These are phyloP conservation scores for Yamadazyma buinensis DNA, from an alignment of 1,139 yeast genomes.

Conservation along the genomic window DNA sequence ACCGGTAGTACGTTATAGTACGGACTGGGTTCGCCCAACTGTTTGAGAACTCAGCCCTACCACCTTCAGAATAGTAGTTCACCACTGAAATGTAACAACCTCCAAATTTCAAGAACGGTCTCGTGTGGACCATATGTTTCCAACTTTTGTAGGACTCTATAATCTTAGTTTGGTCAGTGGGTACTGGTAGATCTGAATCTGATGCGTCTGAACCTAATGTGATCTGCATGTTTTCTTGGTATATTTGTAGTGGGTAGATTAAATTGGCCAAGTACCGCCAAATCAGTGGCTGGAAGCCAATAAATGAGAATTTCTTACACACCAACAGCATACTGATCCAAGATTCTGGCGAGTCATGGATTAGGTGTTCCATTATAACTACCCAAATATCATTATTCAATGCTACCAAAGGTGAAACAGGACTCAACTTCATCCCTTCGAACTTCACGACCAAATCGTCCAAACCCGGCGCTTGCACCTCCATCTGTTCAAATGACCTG, in stretches of 20 bases:
- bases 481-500: conserved; percentile 21
- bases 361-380: conserved; percentile 50
- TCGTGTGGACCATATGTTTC: conserved; percentile 43
- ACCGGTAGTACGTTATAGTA: conserved; percentile 84
- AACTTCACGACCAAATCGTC: conserved; percentile 25
- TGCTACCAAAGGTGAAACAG: conserved; percentile 52
- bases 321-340: conserved; percentile 65
- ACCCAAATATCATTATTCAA: conserved; percentile 66
- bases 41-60: conserved; percentile 57
- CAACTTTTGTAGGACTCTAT: conserved; percentile 50
- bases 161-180: conserved; percentile 38
- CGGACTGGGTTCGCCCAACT: conserved; percentile 78
- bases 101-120: conserved; percentile 71
- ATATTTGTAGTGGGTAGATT: conserved; percentile 56
- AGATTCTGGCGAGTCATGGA: conserved; percentile 52
- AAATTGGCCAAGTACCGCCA: conserved; percentile 51
- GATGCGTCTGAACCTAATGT: conserved; percentile 15
- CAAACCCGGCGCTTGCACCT: conserved; percentile 25
- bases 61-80: conserved; percentile 79
- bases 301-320: conserved; percentile 56
- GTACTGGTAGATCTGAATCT: conserved; percentile 29
- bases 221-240: conserved; percentile 34
- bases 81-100: conserved; percentile 88
- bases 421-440: conserved; percentile 26
- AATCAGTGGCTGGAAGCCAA: conserved; percentile 54